Percentiles rank a stretch among this genome's conserved stretches.
phyloP scores from a whole-genome alignment of 2,329 filamentous ascomycete genomes.

The Cadophora gregata region DNA sequence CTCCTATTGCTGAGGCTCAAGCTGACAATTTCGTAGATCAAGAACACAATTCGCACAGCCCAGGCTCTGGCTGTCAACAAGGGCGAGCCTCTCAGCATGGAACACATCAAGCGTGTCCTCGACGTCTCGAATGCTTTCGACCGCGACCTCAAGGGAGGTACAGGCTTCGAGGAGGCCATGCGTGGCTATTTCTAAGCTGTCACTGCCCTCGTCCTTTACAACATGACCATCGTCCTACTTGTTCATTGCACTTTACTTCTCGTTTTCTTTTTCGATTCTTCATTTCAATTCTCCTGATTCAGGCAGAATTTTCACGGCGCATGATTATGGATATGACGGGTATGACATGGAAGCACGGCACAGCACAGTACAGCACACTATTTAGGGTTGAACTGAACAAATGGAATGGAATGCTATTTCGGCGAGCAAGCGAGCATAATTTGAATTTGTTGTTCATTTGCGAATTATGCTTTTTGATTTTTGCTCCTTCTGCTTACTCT shows the following conservation, averaged over 20 bases:
- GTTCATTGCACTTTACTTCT: too few species aligned
- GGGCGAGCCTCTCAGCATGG: constrained; percentile 73
- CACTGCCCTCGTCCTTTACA: background rate
- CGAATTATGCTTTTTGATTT: background rate
- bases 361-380: background rate
- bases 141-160: constrained; percentile 79
- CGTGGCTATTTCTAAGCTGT: constrained; percentile 66
- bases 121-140: constrained; percentile 85
- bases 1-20: background rate
- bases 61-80: constrained; percentile 84
- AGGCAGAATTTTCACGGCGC: background rate
- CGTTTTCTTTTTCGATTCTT: background rate
- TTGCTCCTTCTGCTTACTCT: background rate
- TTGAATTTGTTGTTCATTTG: background rate
- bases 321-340: constrained; percentile 12
- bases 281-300: background rate
- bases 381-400: background rate
- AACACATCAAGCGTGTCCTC: constrained; percentile 81
- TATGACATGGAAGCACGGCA: background rate
- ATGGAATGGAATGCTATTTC: background rate
- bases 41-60: constrained; percentile 84
- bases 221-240: background rate
- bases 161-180: constrained; percentile 84
- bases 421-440: constrained; percentile 7
- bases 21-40: constrained; percentile 64